Evolutionary conservation across 2,329 filamentous ascomycete species (phyloP).

Genomic region (Lasiodiplodia hormozganensis): DNA sequence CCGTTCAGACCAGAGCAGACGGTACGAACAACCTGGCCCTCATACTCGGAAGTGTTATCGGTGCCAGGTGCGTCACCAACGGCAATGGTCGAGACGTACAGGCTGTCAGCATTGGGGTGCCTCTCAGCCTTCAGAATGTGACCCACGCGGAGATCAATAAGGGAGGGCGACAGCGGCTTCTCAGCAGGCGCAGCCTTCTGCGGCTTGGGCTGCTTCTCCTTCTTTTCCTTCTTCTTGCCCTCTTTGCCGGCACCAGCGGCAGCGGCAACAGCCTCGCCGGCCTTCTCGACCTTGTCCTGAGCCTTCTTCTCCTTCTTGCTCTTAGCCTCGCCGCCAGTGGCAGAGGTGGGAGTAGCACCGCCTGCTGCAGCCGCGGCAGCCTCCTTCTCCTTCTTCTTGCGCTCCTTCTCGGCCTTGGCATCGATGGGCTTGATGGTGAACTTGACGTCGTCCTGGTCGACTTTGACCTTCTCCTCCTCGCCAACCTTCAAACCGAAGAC

Average conservation of each 20-base stretch:
- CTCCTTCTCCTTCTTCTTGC: constrained; percentile 94
- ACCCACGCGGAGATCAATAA: constrained; percentile 95
- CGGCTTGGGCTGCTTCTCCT: constrained; percentile 82
- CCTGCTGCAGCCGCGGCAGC: constrained; percentile 58
- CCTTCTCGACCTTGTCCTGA: constrained; percentile 62
- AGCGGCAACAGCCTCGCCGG: constrained; percentile 57
- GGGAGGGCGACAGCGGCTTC: constrained; percentile 78
- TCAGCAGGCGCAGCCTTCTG: constrained; percentile 68
- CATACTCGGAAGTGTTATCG: constrained; percentile 89
- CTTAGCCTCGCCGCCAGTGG: constrained; percentile 46
- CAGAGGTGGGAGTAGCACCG: constrained; percentile 49
- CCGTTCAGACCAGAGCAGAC: constrained; percentile 98
- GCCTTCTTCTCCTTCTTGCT: constrained; percentile 55
- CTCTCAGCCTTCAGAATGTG: constrained; percentile 96
- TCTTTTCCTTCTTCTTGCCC: constrained; percentile 80
- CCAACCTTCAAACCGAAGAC: constrained; percentile 72
- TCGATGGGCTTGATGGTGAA: constrained; percentile 90
- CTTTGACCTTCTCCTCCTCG: constrained; percentile 75
- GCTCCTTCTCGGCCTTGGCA: constrained; percentile 94
- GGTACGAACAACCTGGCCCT: constrained; percentile 89
- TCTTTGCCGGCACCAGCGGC: constrained; percentile 43
- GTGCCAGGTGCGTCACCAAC: constrained; percentile 86
- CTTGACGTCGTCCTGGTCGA: constrained; percentile 81
- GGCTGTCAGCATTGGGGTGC: constrained; percentile 94
- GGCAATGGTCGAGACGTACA: constrained; percentile 94